These are phyloP conservation scores for Lachancea cidri DNA, from an alignment of 805 yeast species.

Conservation along the genomic window DNA sequence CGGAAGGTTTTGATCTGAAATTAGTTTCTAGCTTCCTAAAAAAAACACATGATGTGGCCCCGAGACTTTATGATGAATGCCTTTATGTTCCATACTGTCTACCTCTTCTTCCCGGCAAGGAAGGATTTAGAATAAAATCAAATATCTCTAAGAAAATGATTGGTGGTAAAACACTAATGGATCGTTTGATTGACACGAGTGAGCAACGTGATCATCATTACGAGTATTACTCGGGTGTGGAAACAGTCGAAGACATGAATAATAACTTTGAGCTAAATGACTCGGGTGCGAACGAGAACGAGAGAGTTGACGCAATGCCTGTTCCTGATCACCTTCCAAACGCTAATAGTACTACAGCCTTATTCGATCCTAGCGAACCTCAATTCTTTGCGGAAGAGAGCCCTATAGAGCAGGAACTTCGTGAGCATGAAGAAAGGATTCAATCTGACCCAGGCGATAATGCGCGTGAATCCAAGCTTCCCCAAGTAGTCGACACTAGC, in stretches of 20 bases:
- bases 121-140: constrained; percentile 70
- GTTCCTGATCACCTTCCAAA: constrained; percentile 28
- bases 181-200: constrained; percentile 67
- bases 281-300: constrained; percentile 14
- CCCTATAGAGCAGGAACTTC: constrained; percentile 4
- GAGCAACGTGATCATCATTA: constrained; percentile 90
- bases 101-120: constrained; percentile 80
- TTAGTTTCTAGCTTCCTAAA: constrained; percentile 60
- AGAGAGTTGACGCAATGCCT: constrained; percentile 15
- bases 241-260: constrained; percentile 51
- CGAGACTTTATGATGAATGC: constrained; percentile 89
- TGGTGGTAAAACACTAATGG: constrained; percentile 50
- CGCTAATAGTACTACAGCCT: constrained; percentile 34
- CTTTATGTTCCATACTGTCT: constrained; percentile 83
- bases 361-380: constrained; percentile 91
- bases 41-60: constrained; percentile 73
- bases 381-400: constrained; percentile 65
- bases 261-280: constrained; percentile 37
- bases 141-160: constrained; percentile 41
- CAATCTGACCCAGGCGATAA: constrained; percentile 6
- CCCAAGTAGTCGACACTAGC: constrained; percentile 3
- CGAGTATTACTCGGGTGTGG: constrained; percentile 80
- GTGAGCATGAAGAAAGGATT: constrained; percentile 8
- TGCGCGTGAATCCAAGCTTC: background rate
- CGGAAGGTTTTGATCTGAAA: constrained; percentile 71